phyloP scores from a whole-genome alignment of 306 rosid genomes.

The Quercus mongolica region DNA sequence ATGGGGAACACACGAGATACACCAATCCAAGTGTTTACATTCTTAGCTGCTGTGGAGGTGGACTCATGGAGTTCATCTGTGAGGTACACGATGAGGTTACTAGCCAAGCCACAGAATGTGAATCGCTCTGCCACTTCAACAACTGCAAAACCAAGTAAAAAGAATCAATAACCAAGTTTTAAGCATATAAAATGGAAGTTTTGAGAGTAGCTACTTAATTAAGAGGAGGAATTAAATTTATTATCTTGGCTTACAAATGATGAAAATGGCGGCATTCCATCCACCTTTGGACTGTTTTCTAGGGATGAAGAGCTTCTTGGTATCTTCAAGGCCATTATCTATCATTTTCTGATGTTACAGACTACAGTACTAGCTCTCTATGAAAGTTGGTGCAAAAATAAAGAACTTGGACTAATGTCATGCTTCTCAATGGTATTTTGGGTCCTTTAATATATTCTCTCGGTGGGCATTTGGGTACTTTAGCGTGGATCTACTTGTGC shows the following conservation, averaged over 20 bases:
- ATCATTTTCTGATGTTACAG: neutral
- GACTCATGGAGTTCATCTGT: slow-evolving; percentile 25
- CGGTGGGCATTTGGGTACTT: neutral
- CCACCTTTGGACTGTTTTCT: slow-evolving; percentile 31
- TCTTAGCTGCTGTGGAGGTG: slow-evolving; percentile 23
- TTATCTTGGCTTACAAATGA: slow-evolving; percentile 31
- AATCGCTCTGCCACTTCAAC: slow-evolving; percentile 55
- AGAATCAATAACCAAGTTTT: neutral
- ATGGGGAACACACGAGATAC: slow-evolving; percentile 11
- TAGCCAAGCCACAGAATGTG: slow-evolving; percentile 31
- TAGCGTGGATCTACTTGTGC: no score
- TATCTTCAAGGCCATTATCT: neutral
- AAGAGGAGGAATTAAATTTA: no score
- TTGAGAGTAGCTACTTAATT: no score
- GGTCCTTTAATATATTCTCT: no score
- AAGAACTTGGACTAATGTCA: neutral
- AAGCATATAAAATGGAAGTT: no score
- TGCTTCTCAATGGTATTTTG: neutral
- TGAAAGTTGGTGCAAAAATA: no score
- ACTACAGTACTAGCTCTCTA: no score
- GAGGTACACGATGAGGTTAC: slow-evolving; percentile 44
- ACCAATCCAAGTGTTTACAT: slow-evolving; percentile 43
- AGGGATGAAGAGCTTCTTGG: neutral
- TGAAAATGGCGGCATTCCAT: slow-evolving; percentile 56
- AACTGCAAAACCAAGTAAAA: slow-evolving; percentile 7